Base-by-base conservation (phyloP, 140 eudicot species). In the Artemisia princeps region DNA sequence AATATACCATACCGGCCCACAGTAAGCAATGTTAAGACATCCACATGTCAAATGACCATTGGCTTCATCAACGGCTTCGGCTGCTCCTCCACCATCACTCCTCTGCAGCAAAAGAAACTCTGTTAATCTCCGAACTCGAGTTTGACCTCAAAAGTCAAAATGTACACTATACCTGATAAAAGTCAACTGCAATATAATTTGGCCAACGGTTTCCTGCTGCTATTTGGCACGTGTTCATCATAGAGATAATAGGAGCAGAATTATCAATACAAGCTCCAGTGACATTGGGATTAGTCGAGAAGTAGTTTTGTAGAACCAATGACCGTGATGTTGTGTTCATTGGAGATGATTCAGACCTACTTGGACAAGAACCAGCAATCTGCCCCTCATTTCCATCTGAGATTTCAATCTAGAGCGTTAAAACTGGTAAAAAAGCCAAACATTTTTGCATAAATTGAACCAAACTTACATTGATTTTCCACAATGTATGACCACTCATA, bases 21-120 rank as follows among this genome's bases (percentile, higher is more conserved):
- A 92, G 82, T 88, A 88, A 12, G 96, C 86, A 56, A 92, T 80
- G 77, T 72, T 88, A 62, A 46, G 64, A 69, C 98, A 92, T 71
- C 95, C 90, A 71, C 98, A 92, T 26, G 95, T 76, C 62, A 82
- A 75, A 10, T 86, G 94, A 52, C 98, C 98, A 62, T 92, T 92
- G 42, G 96, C 98, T 77, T 60, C 77, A 76, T 92, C 95, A 9
- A 92, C 89, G 4, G 96, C 98, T 86, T 88, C 86, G 13, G 98
- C 55, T 26, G 86, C 95, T 76, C 98, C 98, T 33, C 98, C 98
- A n/a, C 98, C 98, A 51, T 92, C 98, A 68, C 81, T 92, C 64
- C 88, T 92, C 98, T 92, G 81, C 66, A 85, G 11, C 74, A 52
- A 65, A 24, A 58, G 28, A 48, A 40, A 53, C 26, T 19, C 10